Conservation (phyloP, 371 early-diverging fungal species). For the Lichtheimia ramosa region DNA sequence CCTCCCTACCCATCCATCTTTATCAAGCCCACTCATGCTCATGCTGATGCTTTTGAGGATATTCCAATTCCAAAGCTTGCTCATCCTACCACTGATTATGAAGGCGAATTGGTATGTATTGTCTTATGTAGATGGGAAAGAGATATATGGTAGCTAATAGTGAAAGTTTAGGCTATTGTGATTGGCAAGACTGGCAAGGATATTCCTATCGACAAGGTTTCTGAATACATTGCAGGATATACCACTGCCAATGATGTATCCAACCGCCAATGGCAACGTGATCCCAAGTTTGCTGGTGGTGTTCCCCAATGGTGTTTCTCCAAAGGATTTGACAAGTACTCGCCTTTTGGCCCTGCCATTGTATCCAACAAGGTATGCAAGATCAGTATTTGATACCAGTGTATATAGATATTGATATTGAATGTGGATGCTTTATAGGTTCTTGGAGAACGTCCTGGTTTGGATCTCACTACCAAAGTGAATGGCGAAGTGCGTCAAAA, state of each 20-base stretch:
- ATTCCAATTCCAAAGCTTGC: conserved; percentile 50
- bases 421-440: not conserved
- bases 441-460: conserved; percentile 49
- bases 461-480: conserved; percentile 42
- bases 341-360: conserved; percentile 58
- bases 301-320: conserved; percentile 60
- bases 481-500: conserved; percentile 56
- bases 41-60: conserved; percentile 46
- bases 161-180: conserved; percentile 35
- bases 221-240: conserved; percentile 58
- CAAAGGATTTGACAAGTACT: conserved; percentile 64
- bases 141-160: not conserved
- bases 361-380: conserved; percentile 30
- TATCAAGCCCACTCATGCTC: conserved; percentile 47
- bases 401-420: no score
- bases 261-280: conserved; percentile 57
- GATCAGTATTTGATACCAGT: no score
- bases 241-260: conserved; percentile 61
- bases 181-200: conserved; percentile 58
- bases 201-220: conserved; percentile 43
- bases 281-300: conserved; percentile 29
- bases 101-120: conserved; percentile 47
- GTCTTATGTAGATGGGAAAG: not conserved
- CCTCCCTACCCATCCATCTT: conserved; percentile 49
- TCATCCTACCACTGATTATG: conserved; percentile 54